A percentile compares a stretch with the other conserved stretches of the same genome.
Conservation (phyloP, 176 grass and related monocot species). For the Bolboschoenus planiculmis region DNA sequence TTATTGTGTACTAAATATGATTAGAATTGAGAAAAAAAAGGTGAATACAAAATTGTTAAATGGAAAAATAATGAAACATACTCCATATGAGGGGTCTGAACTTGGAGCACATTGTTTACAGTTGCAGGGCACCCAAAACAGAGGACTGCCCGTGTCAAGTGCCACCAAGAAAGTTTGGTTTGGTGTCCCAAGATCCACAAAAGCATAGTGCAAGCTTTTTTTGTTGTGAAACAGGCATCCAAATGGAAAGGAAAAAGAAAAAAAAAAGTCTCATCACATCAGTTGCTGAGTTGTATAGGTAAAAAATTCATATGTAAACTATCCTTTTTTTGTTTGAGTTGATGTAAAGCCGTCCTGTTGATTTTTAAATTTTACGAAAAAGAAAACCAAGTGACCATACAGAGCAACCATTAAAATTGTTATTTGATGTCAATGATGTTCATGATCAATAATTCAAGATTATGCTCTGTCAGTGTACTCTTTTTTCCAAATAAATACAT, state of each 20-base stretch:
- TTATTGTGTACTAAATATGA: neutral
- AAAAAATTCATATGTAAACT: neutral
- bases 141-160: slow-evolving; percentile 76
- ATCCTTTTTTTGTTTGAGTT: no score
- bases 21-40: neutral
- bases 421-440: neutral
- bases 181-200: slow-evolving; percentile 61
- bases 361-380: no score
- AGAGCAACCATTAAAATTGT: neutral
- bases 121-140: slow-evolving; percentile 95
- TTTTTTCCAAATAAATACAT: neutral
- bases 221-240: neutral
- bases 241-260: neutral
- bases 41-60: neutral
- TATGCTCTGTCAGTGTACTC: neutral
- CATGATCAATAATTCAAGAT: no score
- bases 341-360: no score
- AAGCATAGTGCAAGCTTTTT: slow-evolving; percentile 75
- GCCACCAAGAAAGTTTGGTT: slow-evolving; percentile 72
- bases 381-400: neutral
- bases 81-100: slow-evolving; percentile 4
- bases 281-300: neutral
- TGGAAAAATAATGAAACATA: neutral
- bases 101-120: slow-evolving; percentile 52
- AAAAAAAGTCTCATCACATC: neutral